These are phyloP conservation scores for Knoxdaviesia capensis DNA, from an alignment of 2,329 filamentous ascomycete genomes.

Conservation along the genomic window DNA sequence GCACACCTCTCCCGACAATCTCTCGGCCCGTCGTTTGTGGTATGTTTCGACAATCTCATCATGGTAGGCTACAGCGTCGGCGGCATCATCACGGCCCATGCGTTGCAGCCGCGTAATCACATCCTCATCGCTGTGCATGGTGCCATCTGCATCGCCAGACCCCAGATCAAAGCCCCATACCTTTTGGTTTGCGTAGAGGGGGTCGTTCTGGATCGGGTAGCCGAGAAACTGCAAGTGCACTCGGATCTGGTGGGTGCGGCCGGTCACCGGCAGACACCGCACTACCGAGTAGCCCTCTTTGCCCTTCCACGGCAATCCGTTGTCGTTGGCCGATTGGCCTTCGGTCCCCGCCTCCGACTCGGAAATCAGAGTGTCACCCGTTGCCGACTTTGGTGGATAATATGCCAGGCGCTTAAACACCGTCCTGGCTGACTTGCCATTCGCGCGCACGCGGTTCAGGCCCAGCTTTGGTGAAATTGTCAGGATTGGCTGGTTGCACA, in stretches of 20 bases:
- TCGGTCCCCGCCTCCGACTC: slow-evolving; percentile 5
- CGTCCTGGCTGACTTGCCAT: slow-evolving; percentile 73
- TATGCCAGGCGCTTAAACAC: slow-evolving; percentile 89
- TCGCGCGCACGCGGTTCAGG: slow-evolving; percentile 82
- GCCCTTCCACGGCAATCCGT: slow-evolving; percentile 20
- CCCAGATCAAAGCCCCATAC: slow-evolving; percentile 78
- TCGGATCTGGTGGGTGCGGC: slow-evolving; percentile 82
- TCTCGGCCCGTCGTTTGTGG: slow-evolving; percentile 78
- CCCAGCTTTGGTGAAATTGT: slow-evolving; percentile 90
- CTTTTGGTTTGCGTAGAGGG: slow-evolving; percentile 85
- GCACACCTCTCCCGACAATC: slow-evolving; percentile 73
- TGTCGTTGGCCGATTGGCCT: slow-evolving; percentile 7
- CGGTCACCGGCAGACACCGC: slow-evolving; percentile 80
- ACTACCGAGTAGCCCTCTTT: slow-evolving; percentile 82
- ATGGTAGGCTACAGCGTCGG: slow-evolving; percentile 80
- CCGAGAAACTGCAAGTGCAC: slow-evolving; percentile 91
- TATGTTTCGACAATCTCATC: slow-evolving; percentile 86
- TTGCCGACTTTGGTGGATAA: slow-evolving; percentile 37
- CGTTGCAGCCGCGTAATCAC: slow-evolving; percentile 67
- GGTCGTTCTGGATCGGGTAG: slow-evolving; percentile 90
- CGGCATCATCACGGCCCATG: slow-evolving; percentile 89
- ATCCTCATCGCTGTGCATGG: slow-evolving; percentile 62
- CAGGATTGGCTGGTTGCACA: slow-evolving; percentile 86
- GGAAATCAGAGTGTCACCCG: slow-evolving; percentile 7
- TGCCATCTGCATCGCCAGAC: slow-evolving; percentile 40